Evolutionary conservation across 73 alveolate genomes (phyloP), one percentile per base, ranked within the genome.

Genomic region (Blepharisma stoltei): DNA sequence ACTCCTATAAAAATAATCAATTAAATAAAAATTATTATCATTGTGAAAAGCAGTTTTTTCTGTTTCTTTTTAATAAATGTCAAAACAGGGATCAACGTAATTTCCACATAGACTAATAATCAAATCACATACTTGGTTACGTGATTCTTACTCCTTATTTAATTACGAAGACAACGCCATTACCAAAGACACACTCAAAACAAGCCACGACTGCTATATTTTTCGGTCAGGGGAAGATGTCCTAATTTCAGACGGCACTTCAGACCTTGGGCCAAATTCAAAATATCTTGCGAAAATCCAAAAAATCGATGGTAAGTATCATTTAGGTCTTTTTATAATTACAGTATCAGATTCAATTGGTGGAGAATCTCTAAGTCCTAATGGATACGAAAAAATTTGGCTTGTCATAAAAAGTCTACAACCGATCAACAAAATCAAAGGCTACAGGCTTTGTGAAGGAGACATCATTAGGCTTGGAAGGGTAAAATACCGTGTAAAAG

Each of bases 121-220:
- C 23, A 52, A 52, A 20, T 14, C 67, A n/a, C 32, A n/a, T n/a
- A 44, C 60, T 11, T 69, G 79, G 79, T 43, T 53, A 4, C 55
- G 79, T n/a, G 79, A 69, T 5, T 69, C 79, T 38, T 46, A 69
- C 5, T 47, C 54, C n/a, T 43, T 69, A 25, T 69, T 69, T 80
- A 53, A 69, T 5, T 69, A 69, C 79, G 79, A 69, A 43, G 11
- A 71, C 71, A 18, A 18, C 1, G 27, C 11, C 11, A 21, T 69
- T n/a, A 9, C 23, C 1, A 18, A 43, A 69, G 11, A 14, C 69
- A 9, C 1, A 14, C 41, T 43, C 1, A n/a, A 9, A 9, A 3
- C 45, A 71, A 44, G 4, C 14, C 21, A 18, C 9, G 11, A n/a
- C 5, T 69, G 76, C 60, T n/a, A 18, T 4, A 9, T 69, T 14